These are phyloP conservation scores for Xylaria polymorpha DNA, from an alignment of 2,329 filamentous ascomycete species.

Conservation along the genomic window DNA sequence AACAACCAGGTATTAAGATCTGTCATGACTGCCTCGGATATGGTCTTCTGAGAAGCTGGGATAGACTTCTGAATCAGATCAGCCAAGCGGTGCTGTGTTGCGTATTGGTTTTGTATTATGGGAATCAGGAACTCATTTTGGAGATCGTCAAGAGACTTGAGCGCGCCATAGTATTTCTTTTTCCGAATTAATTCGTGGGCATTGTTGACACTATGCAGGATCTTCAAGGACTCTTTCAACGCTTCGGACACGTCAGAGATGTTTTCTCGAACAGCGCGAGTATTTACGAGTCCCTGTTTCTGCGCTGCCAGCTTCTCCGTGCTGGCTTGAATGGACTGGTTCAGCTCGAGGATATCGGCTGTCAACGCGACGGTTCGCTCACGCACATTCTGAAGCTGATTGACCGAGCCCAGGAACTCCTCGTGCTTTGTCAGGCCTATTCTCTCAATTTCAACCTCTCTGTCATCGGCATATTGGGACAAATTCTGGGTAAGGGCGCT, in stretches of 20 bases:
- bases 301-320: constrained; percentile 94
- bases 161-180: constrained; percentile 94
- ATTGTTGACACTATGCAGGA: constrained; percentile 91
- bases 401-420: constrained; percentile 93
- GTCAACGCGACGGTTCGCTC: constrained; percentile 91
- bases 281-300: constrained; percentile 94
- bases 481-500: constrained; percentile 80
- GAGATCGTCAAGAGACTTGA: constrained; percentile 93
- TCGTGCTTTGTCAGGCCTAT: constrained; percentile 97
- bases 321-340: constrained; percentile 93
- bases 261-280: constrained; percentile 90
- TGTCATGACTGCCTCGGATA: constrained; percentile 96
- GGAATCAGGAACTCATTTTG: constrained; percentile 91
- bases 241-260: constrained; percentile 93
- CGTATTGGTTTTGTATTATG: constrained; percentile 81
- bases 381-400: constrained; percentile 90
- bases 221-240: constrained; percentile 89
- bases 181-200: constrained; percentile 90
- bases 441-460: constrained; percentile 90
- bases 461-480: constrained; percentile 83
- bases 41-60: constrained; percentile 89
- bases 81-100: constrained; percentile 93
- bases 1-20: constrained; percentile 98
- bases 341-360: constrained; percentile 89
- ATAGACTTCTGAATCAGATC: constrained; percentile 97